Conservation (phyloP, 2,329 filamentous ascomycete genomes). For the Davidsoniella neocaledoniae region DNA sequence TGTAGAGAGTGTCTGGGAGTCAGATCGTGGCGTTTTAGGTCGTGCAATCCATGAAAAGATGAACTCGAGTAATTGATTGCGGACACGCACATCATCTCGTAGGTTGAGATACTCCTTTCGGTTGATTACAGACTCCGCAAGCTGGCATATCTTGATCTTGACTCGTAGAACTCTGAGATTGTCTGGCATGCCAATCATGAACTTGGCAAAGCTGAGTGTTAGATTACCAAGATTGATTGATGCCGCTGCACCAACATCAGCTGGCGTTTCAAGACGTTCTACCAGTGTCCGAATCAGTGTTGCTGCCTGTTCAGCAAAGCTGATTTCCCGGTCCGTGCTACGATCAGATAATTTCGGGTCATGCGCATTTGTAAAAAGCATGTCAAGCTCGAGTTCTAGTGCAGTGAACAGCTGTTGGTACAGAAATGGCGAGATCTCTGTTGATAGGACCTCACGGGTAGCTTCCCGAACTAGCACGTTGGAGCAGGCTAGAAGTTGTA, state of each 20-base stretch:
- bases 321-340: constrained; percentile 41
- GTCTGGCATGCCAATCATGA: constrained; percentile 41
- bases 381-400: constrained; percentile 47
- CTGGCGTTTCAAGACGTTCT: constrained; percentile 44
- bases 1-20: constrained; percentile 23
- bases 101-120: constrained; percentile 53
- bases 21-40: constrained; percentile 33
- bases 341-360: constrained; percentile 28
- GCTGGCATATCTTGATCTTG: constrained; percentile 52
- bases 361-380: constrained; percentile 40
- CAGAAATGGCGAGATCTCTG: constrained; percentile 44
- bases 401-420: constrained; percentile 47
- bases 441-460: constrained; percentile 47
- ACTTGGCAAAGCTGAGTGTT: constrained; percentile 50
- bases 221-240: constrained; percentile 47
- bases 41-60: constrained; percentile 53
- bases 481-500: constrained; percentile 46
- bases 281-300: constrained; percentile 46
- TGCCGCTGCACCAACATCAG: constrained; percentile 44
- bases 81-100: constrained; percentile 49
- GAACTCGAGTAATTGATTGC: constrained; percentile 51
- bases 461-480: constrained; percentile 50
- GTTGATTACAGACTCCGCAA: constrained; percentile 47
- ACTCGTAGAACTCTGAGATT: constrained; percentile 40
- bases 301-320: constrained; percentile 51